phyloP scores from a whole-genome alignment of 2,329 filamentous ascomycete genomes.

The Zopfia rhizophila region DNA sequence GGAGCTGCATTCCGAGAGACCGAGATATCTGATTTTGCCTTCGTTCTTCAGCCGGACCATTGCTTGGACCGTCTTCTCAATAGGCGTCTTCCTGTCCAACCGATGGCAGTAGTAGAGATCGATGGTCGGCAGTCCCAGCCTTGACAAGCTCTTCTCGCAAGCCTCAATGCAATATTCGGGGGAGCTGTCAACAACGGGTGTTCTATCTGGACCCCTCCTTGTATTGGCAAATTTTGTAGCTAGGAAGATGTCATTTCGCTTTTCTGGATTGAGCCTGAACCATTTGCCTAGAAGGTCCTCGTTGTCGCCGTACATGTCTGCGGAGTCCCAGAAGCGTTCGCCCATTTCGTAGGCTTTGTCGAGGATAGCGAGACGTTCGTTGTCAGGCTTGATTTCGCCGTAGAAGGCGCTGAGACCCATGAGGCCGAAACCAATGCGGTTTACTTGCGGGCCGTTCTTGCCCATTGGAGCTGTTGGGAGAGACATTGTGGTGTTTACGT shows the following conservation, averaged over 20 bases:
- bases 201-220: no score
- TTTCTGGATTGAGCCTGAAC: constrained; percentile 38
- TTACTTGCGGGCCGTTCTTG: constrained; percentile 63
- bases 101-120: constrained; percentile 60
- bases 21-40: constrained; percentile 62
- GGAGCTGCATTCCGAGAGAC: constrained; percentile 58
- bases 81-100: constrained; percentile 55
- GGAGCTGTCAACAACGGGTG: constrained; percentile 45
- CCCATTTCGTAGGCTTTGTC: constrained; percentile 63
- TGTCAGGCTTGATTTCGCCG: constrained; percentile 59
- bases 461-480: constrained; percentile 61
- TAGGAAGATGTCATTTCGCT: constrained; percentile 18
- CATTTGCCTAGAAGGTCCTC: constrained; percentile 48
- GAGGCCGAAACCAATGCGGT: constrained; percentile 63
- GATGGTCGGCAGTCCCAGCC: constrained; percentile 52
- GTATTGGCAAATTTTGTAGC: constrained; percentile 44
- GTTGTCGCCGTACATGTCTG: constrained; percentile 44
- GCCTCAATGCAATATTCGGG: constrained; percentile 55
- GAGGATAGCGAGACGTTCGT: constrained; percentile 63
- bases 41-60: constrained; percentile 52
- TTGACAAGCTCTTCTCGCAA: constrained; percentile 51
- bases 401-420: constrained; percentile 64
- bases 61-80: constrained; percentile 61
- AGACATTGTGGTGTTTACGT: constrained; percentile 37
- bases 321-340: constrained; percentile 48